Conservation (phyloP, 768 basidiomycete genomes). For the Fibroporia radiculosa region DNA sequence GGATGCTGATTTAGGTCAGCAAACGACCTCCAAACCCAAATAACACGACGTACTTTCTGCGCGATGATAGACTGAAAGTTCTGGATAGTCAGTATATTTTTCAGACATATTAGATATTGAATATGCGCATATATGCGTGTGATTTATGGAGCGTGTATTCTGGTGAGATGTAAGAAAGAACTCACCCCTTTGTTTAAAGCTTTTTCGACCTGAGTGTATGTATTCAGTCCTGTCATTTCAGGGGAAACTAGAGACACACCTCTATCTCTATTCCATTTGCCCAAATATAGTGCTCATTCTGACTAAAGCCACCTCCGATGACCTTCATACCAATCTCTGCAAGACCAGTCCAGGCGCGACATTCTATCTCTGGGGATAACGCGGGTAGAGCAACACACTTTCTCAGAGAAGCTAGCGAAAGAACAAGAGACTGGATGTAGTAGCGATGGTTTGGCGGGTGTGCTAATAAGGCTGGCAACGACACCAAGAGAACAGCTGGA, state of each 20-base stretch:
- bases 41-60: conserved; percentile 41
- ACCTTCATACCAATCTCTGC: conserved; percentile 63
- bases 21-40: conserved; percentile 5
- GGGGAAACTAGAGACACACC: conserved; percentile 25
- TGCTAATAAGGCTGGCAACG: conserved; percentile 49
- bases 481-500: conserved; percentile 44
- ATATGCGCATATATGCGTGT: no score
- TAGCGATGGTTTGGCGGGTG: conserved; percentile 58
- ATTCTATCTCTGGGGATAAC: conserved; percentile 54
- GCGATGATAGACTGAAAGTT: conserved; percentile 30
- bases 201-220: conserved; percentile 40
- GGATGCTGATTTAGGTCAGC: conserved; percentile 42
- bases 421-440: conserved; percentile 45
- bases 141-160: no score
- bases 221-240: not conserved
- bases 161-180: conserved; percentile 13
- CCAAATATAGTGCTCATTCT: conserved; percentile 32
- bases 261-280: conserved; percentile 47
- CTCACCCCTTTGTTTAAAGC: conserved; percentile 66
- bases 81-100: not conserved
- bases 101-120: not conserved
- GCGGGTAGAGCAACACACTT: conserved; percentile 43
- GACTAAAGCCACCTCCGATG: conserved; percentile 37
- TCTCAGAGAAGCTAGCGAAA: conserved; percentile 49
- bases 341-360: conserved; percentile 61